Evolutionary conservation across 208 protist species (phyloP), one percentile per base, ranked within the genome.

Genomic region (Crithidia mellificae): DNA sequence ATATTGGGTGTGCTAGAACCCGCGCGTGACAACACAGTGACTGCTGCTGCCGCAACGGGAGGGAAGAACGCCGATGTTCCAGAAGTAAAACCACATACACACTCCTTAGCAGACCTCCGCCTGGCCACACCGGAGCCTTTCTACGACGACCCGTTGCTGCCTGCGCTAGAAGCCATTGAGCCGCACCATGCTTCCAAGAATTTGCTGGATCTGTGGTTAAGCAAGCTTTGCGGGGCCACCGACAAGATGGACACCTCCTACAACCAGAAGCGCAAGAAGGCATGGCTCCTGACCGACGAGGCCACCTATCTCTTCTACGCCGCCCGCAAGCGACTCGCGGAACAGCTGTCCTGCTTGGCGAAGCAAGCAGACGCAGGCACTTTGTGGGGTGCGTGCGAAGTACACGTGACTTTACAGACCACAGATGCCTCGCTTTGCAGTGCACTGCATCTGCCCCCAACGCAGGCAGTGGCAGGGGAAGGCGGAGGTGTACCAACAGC

Each of bases 131-230:
- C 73, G 34, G 64, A 67, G 30, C 49, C 78, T 2, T 43, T 80
- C 30, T 80, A 72, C 55, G 51, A 67, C 44, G 78, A 84, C 38
- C 39, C 64, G 6, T 58, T 84, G 25, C 49, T 84, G 29, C 78
- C 78, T 6, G 53, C 74, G 27, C 27, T 80, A 47, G 78, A 84
- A 43, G 68, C 62, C 22, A 80, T 84, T 34, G 39, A 68, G 49
- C 69, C 78, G 14, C 67, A 73, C 20, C 63, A 63, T 36, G 68
- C 74, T n/a, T 84, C 78, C 7, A 75, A 65, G 38, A 84, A 66
- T 20, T 27, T 78, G 22, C 22, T 74, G 50, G 64, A 77, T 52
- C 65, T 77, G 69, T 75, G 66, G 43, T 68, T 80, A 41, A 68
- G 30, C 53, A 84, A 80, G 56, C 36, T 84, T 11, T 84, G 78